A percentile compares a stretch with the other conserved stretches of the same genome.
These are phyloP conservation scores for Balamuthia mandrillaris DNA, from an alignment of 208 protist genomes.

Conservation along the genomic window DNA sequence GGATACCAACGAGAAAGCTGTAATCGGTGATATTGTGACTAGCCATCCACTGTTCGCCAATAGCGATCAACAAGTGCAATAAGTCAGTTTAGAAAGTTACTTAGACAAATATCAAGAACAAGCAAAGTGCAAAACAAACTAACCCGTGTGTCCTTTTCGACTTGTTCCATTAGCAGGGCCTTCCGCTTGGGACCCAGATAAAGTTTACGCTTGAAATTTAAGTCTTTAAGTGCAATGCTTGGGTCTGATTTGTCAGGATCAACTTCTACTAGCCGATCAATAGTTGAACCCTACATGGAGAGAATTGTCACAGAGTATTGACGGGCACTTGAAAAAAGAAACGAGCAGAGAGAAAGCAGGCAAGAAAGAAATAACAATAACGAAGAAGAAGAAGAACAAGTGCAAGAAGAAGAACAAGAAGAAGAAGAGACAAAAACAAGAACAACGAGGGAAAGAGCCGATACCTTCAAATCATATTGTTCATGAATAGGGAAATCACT, in stretches of 20 bases:
- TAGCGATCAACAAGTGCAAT: no score
- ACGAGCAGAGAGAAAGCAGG: not conserved
- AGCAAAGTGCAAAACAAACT: no score
- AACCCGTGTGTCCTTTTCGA: slow-evolving; percentile 45
- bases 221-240: slow-evolving; percentile 35
- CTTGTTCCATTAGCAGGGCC: slow-evolving; percentile 40
- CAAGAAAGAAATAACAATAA: no score
- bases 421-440: not conserved
- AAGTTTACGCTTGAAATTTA: slow-evolving; percentile 43
- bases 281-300: slow-evolving; percentile 26
- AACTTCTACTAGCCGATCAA: slow-evolving; percentile 32
- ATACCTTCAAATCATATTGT: slow-evolving; percentile 46
- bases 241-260: slow-evolving; percentile 23
- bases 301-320: no score
- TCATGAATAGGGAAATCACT: slow-evolving; percentile 17
- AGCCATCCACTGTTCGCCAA: slow-evolving; percentile 43
- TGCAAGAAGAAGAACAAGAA: no score
- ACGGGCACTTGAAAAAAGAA: not conserved
- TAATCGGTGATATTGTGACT: slow-evolving; percentile 34
- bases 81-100: not conserved
- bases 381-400: no score
- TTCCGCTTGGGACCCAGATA: slow-evolving; percentile 3
- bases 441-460: not conserved
- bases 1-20: slow-evolving; percentile 38
- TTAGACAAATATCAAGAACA: not conserved